Evolutionary conservation across 75 land plant species (phyloP).

Genomic region (Selaginella moellendorffii): DNA sequence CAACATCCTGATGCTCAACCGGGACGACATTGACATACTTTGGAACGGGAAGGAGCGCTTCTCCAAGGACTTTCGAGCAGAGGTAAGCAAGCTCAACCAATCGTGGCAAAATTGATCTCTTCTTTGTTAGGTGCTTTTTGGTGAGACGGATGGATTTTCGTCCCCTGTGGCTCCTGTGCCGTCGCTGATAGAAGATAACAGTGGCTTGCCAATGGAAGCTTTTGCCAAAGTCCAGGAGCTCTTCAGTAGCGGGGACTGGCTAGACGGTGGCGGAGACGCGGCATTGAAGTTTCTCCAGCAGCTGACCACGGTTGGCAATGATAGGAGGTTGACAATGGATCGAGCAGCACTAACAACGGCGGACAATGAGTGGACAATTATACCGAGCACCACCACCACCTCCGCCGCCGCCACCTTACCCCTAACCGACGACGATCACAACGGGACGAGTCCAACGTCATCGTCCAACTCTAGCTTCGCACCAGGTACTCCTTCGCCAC

Average conservation of each 20-base stretch:
- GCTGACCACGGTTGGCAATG: constrained; percentile 11
- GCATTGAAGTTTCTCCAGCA: constrained; percentile 52
- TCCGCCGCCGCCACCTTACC: too few species aligned
- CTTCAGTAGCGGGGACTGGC: constrained; percentile 71
- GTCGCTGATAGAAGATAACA: constrained; percentile 50
- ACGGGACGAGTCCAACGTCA: too few species aligned
- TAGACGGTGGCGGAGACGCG: constrained; percentile 47
- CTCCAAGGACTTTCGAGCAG: constrained; percentile 87
- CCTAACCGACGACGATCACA: too few species aligned
- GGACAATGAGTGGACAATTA: neutral
- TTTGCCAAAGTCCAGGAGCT: constrained; percentile 90
- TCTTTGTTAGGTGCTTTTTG: constrained; percentile 52
- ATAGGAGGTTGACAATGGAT: neutral
- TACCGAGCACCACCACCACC: neutral
- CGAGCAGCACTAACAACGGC: too few species aligned
- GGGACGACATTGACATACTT: constrained; percentile 74
- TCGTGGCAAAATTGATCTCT: neutral
- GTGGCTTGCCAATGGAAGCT: constrained; percentile 78
- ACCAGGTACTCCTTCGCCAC: constrained; percentile 18
- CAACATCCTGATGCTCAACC: constrained; percentile 79
- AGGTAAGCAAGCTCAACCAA: constrained; percentile 34
- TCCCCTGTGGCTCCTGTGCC: constrained; percentile 30
- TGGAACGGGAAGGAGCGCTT: constrained; percentile 87
- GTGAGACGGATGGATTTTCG: constrained; percentile 67
- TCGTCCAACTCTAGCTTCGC: too few species aligned